phyloP scores from a whole-genome alignment of 23 red algal species.

The Gracilaria domingensis region DNA sequence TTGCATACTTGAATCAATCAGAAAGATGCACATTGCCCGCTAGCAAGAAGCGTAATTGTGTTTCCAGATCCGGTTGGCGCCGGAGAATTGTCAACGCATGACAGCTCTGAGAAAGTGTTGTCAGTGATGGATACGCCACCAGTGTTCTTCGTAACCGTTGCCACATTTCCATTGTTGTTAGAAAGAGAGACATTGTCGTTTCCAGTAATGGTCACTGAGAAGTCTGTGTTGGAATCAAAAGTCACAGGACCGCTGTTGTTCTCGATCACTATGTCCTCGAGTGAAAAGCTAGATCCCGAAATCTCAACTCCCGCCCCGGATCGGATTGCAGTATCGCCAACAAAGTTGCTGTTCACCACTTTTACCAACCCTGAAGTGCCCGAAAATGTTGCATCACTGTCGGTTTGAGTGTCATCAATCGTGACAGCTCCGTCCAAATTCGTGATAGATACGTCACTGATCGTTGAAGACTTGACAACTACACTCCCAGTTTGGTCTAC shows the following conservation, averaged over 20 bases:
- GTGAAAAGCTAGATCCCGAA: constrained; percentile 10
- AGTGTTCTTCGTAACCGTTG: constrained; percentile 22
- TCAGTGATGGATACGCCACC: constrained; percentile 18
- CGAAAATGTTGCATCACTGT: constrained; percentile 24
- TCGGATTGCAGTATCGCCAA: neutral
- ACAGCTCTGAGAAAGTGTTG: constrained; percentile 16
- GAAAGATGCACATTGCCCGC: constrained; percentile 21
- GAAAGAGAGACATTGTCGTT: constrained; percentile 14
- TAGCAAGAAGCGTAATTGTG: constrained; percentile 11
- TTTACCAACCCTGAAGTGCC: constrained; percentile 12
- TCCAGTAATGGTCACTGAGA: neutral
- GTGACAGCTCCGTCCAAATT: constrained; percentile 10
- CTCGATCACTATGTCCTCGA: constrained; percentile 3
- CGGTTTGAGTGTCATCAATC: neutral
- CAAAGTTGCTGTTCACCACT: constrained; percentile 7
- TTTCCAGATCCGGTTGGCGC: constrained; percentile 39
- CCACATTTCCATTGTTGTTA: constrained; percentile 1
- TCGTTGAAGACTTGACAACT: constrained; percentile 1
- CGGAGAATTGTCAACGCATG: constrained; percentile 11
- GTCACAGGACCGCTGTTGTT: constrained; percentile 22
- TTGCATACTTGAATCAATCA: too few relatives aligned
- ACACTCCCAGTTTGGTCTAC: constrained; percentile 37
- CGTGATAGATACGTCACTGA: neutral
- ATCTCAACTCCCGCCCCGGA: neutral
- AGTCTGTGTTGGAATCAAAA: constrained; percentile 5